phyloP scores from a whole-genome alignment of 176 grass and related monocot genomes.

The Carex kokanica region DNA sequence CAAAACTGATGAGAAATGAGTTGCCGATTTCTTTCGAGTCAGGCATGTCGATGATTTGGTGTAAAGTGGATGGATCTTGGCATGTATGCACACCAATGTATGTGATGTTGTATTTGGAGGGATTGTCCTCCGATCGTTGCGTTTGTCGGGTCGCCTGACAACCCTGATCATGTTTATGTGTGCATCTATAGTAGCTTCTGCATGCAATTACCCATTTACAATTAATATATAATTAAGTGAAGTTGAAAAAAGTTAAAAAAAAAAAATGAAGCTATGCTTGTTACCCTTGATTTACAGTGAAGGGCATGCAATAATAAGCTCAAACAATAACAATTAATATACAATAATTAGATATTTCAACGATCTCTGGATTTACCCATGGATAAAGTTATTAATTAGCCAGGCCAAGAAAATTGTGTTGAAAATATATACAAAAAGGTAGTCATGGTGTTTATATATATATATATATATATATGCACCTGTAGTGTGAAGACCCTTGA shows the following conservation, averaged over 20 bases:
- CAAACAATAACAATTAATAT: background rate
- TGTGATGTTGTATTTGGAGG: conserved; percentile 38
- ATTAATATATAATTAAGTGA: background rate
- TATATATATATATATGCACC: conserved; percentile 19
- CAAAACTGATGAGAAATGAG: conserved; percentile 53
- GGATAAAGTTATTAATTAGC: background rate
- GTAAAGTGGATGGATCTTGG: conserved; percentile 34
- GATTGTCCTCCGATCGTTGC: conserved; percentile 40
- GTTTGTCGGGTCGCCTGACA: conserved; percentile 57
- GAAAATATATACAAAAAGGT: background rate
- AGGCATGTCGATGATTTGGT: conserved; percentile 26
- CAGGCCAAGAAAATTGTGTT: background rate
- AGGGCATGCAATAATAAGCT: background rate
- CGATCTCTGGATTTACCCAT: background rate
- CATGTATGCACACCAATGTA: conserved; percentile 79
- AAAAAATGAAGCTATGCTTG: background rate
- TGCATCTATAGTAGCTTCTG: conserved; percentile 92
- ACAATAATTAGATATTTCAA: background rate
- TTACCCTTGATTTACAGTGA: background rate
- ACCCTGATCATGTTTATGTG: conserved; percentile 47
- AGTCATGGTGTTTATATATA: background rate
- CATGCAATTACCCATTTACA: conserved; percentile 1
- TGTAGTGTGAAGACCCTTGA: conserved; percentile 36
- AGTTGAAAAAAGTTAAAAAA: background rate
- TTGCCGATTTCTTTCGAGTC: background rate